These are phyloP conservation scores for Heritiera fomes DNA, from an alignment of 345 rosid genomes.

Conservation along the genomic window DNA sequence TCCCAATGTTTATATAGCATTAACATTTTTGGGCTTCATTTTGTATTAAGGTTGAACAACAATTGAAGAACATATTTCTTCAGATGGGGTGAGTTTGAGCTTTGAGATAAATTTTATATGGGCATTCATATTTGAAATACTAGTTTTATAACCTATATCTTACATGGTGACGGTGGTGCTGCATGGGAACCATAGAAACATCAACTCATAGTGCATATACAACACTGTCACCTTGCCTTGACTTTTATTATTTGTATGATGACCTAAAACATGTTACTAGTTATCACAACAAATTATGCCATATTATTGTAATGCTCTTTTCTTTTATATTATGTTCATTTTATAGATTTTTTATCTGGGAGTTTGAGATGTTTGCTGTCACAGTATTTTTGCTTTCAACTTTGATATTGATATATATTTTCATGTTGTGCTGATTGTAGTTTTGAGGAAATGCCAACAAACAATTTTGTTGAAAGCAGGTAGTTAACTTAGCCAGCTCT, in stretches of 20 bases:
- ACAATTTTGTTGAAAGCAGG: constrained; percentile 96
- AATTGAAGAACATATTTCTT: constrained; percentile 76
- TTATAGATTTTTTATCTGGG: background rate
- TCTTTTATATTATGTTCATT: background rate
- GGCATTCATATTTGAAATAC: background rate
- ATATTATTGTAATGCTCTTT: background rate
- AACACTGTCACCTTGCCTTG: background rate
- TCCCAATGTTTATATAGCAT: background rate
- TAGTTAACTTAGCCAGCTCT: constrained; percentile 27
- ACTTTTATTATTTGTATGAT: background rate
- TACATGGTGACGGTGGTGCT: constrained; percentile 1
- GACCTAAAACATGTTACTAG: background rate
- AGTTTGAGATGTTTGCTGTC: background rate
- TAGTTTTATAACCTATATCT: background rate
- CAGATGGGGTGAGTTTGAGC: constrained; percentile 64
- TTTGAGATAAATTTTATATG: background rate
- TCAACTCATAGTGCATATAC: background rate
- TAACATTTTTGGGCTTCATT: constrained; percentile 9
- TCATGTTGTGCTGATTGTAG: constrained; percentile 43
- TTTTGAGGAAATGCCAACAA: constrained; percentile 96
- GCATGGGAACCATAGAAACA: background rate
- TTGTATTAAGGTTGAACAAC: constrained; percentile 65
- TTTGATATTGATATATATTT: constrained; percentile 23
- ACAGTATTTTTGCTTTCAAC: background rate
- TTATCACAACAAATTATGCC: background rate